Evolutionary conservation across 2,329 filamentous ascomycete genomes (phyloP).

Genomic region (Colletotrichum eleusines): DNA sequence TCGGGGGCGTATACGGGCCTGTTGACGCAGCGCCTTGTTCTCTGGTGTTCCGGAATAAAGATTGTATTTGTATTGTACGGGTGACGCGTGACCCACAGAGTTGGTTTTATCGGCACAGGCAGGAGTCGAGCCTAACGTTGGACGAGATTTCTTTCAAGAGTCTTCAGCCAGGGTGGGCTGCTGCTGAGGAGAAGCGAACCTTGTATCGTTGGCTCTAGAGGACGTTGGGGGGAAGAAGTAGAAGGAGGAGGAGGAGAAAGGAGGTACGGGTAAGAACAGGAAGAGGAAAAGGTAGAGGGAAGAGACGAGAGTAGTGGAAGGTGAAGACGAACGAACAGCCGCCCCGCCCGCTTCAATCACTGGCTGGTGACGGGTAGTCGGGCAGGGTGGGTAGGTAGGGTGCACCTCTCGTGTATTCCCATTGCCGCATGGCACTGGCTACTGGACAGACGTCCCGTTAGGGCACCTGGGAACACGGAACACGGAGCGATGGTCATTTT

Average conservation of each 20-base stretch:
- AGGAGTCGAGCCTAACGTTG: neutral
- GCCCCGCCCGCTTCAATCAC: slow-evolving; percentile 26
- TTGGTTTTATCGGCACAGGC: slow-evolving; percentile 17
- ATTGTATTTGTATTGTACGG: slow-evolving; percentile 13
- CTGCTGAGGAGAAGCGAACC: neutral
- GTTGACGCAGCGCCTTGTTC: slow-evolving; percentile 32
- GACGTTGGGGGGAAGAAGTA: slow-evolving; percentile 1
- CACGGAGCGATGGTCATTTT: slow-evolving; percentile 19
- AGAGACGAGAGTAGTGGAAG: slow-evolving; percentile 2
- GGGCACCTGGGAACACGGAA: slow-evolving; percentile 34
- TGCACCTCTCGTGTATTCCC: slow-evolving; percentile 34
- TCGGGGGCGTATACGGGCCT: slow-evolving; percentile 17
- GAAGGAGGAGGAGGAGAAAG: neutral
- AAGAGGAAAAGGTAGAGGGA: neutral
- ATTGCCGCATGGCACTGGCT: slow-evolving; percentile 36
- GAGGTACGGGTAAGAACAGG: neutral
- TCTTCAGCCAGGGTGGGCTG: neutral
- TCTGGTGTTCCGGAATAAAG: slow-evolving; percentile 13
- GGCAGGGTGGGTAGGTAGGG: slow-evolving; percentile 5
- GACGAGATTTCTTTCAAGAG: neutral
- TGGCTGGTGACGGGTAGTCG: slow-evolving; percentile 18
- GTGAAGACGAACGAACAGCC: slow-evolving; percentile 16
- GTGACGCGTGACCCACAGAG: slow-evolving; percentile 22
- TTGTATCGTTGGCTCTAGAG: neutral
- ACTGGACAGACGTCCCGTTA: slow-evolving; percentile 25